Evolutionary conservation across 1,284 basidiomycete species (phyloP), one percentile per base, ranked within the genome.

Genomic region (Pterulicium gracile): DNA sequence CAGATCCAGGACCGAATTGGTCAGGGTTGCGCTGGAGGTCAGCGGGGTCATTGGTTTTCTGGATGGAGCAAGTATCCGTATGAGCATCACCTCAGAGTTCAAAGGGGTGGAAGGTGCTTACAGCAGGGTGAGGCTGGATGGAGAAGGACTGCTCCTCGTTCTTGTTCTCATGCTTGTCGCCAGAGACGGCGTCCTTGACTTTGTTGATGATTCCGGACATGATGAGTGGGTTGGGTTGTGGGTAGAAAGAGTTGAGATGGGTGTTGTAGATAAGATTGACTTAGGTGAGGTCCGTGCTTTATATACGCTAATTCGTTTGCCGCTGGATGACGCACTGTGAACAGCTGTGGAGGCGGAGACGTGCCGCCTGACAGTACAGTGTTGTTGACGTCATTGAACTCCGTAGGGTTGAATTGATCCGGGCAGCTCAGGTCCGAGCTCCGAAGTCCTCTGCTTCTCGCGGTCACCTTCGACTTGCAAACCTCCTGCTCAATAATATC

Each of bases 71-170:
- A 35, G 40, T n/a, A 21, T 47, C 2, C 44, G 46, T 42, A 5
- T 19, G 18, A 0, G 24, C n/a, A 10, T 32, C 27, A 32, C n/a
- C 27, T 7, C 27, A 10, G 27, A 32, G 27, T 32, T 10, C 27
- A 14, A 22, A 17, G 14, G 4, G 7, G 1, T 18, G 0, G 14
- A 17, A 23, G 3, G 17, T n/a, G 40, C 68, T 44, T 51, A 75
- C 73, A 50, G 73, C 72, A 15, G 73, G 73, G 50, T 75, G 71
- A 39, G 73, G 73, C 47, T 66, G 60, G 47, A 70, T 74, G 32
- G 54, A 56, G 56, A 65, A 71, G 10, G 42, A 52, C 34, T 60
- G 65, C 51, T 71, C 64, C 2, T 51, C 42, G 21, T 52, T 49
- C 18, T 41, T 23, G 10, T 41, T 41, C 27, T 44, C 47, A 22